Evolutionary conservation across 805 yeast genomes (phyloP), one percentile per base, ranked within the genome.

Genomic region (Schwanniomyces sp.): DNA sequence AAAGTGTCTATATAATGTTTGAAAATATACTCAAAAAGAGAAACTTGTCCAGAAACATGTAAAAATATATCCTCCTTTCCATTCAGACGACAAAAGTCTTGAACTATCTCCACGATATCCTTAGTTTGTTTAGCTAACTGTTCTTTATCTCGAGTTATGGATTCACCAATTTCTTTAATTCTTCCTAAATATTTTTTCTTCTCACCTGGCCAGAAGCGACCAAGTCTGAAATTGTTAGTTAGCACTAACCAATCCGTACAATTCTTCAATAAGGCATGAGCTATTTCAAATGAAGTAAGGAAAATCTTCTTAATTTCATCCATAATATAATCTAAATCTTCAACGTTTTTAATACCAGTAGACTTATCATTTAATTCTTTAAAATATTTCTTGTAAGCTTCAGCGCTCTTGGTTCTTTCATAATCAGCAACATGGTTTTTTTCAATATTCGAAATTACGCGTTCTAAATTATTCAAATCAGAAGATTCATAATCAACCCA

Each of bases 141-240:
- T 3, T 28, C 36, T 42, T 51, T 58, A 1, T 51, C 52, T 36
- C 43, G 18, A 7, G 37, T 12, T 7, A 67, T 32, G 4, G 43
- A 44, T 9, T 52, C 47, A 14, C 55, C 48, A n/a, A 48, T 38
- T 14, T 50, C 48, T 37, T 51, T 26, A 38, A 60, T 69, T 12
- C 46, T 43, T 16, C 44, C 44, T 10, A 21, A 27, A 45, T 57
- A 58, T 7, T 34, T 43, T 3, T 45, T 40, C 16, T 43, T 36
- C 14, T 44, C 24, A 28, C 51, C 36, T 38, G 59, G 61, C 25
- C 55, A 29, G 7, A 61, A 30, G 7, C 46, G 24, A 6, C 59
- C 62, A 10, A 48, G 30, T 30, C 72, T 52, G 50, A 56, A 69
- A 2, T 55, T 52, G 47, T 69, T 67, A 2, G 72, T 67, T 34